phyloP scores from a whole-genome alignment of 176 grass and related monocot genomes.

The Carex pumila region DNA sequence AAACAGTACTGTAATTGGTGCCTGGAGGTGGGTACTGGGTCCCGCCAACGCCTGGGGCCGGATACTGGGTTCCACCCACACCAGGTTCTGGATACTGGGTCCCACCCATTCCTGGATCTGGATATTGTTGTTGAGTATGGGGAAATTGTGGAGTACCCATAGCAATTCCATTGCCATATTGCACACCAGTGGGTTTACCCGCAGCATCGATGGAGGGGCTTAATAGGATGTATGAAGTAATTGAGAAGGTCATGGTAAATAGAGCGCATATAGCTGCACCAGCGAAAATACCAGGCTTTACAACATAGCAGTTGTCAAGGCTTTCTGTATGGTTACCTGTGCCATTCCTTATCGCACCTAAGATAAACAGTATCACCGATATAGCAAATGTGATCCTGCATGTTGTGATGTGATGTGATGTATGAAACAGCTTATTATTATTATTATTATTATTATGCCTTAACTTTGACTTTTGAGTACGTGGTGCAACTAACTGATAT shows the following conservation, averaged over 20 bases:
- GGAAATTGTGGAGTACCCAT: conserved; percentile 9
- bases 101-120: neutral
- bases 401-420: neutral
- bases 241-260: neutral
- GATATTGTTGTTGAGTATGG: neutral
- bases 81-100: neutral
- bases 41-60: neutral
- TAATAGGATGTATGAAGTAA: neutral
- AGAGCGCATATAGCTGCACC: conserved; percentile 11
- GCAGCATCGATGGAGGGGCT: neutral
- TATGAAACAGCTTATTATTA: neutral
- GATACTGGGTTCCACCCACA: neutral
- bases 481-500: neutral
- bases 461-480: too few species aligned
- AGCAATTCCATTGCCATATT: neutral
- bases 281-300: conserved; percentile 13
- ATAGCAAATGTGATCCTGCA: conserved; percentile 15
- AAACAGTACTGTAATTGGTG: neutral
- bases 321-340: neutral
- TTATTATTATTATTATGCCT: neutral
- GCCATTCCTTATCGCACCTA: neutral
- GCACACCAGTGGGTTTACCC: neutral
- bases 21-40: conserved; percentile 14
- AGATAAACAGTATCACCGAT: neutral
- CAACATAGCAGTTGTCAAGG: neutral